phyloP scores from a whole-genome alignment of 2,329 filamentous ascomycete species.

The Colletotrichum sp. region DNA sequence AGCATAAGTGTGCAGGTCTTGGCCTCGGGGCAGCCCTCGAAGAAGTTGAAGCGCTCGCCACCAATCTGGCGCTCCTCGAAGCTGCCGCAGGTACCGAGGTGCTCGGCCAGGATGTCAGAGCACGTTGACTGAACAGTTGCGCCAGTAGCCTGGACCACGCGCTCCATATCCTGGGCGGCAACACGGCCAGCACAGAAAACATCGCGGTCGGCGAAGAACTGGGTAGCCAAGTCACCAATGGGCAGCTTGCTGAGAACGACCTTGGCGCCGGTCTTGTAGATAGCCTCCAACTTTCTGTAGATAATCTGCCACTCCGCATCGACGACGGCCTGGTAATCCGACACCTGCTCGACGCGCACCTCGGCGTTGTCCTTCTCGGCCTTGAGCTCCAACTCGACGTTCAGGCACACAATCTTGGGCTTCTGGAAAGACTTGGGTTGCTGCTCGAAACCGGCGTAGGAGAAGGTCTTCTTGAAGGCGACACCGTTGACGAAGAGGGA shows the following conservation, averaged over 20 bases:
- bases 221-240: constrained; percentile 95
- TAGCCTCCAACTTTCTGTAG: constrained; percentile 97
- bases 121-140: constrained; percentile 94
- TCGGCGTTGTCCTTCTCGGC: constrained; percentile 99
- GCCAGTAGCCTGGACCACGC: constrained; percentile 92
- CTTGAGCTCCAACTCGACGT: constrained; percentile 98
- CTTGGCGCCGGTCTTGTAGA: constrained; percentile 94
- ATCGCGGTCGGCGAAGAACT: constrained; percentile 97
- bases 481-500: constrained; percentile 98
- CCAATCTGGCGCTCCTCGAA: constrained; percentile 99
- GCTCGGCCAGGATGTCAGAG: constrained; percentile 88
- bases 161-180: constrained; percentile 89
- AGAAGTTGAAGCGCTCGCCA: constrained; percentile 97
- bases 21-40: constrained; percentile 91
- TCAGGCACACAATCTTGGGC: constrained; percentile 96
- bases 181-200: constrained; percentile 98
- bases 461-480: constrained; percentile 99
- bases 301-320: constrained; percentile 99
- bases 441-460: constrained; percentile 98
- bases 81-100: constrained; percentile 86
- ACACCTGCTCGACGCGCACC: constrained; percentile 96
- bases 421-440: constrained; percentile 95
- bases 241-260: constrained; percentile 96
- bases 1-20: constrained; percentile 97
- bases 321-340: constrained; percentile 98